Percentiles rank a stretch among this genome's conserved stretches.
Evolutionary conservation across 495 filamentous ascomycete species (phyloP).

Genomic region (Parachaetomium inaequale): DNA sequence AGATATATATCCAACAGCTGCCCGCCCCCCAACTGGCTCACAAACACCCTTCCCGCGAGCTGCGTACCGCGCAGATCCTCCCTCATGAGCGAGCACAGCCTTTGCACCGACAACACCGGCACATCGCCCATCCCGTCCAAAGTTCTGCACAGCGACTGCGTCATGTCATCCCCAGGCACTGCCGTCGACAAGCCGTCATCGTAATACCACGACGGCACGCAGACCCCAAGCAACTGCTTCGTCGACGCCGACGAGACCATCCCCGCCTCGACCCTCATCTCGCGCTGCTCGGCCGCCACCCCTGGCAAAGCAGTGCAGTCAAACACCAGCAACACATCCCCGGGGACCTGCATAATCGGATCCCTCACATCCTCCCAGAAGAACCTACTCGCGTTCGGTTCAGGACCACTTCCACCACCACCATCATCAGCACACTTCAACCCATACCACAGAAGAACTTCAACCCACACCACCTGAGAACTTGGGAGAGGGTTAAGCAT

Average conservation of each 20-base stretch:
- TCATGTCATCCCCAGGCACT: slow-evolving; percentile 12
- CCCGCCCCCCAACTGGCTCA: slow-evolving; percentile 29
- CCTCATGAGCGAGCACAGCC: slow-evolving; percentile 27
- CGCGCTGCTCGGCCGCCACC: background rate
- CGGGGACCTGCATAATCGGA: slow-evolving; percentile 23
- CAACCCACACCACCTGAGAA: background rate
- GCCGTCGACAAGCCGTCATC: background rate
- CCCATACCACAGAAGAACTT: background rate
- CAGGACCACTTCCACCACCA: background rate
- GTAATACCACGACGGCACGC: slow-evolving; percentile 6
- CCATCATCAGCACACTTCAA: background rate
- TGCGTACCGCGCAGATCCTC: slow-evolving; percentile 20
- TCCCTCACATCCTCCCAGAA: slow-evolving; percentile 34
- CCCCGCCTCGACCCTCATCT: slow-evolving; percentile 21
- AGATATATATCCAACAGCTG: slow-evolving; percentile 29
- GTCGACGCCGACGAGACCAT: slow-evolving; percentile 17
- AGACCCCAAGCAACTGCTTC: slow-evolving; percentile 30
- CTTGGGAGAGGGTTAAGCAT: background rate
- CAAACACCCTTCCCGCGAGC: slow-evolving; percentile 22
- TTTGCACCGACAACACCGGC: slow-evolving; percentile 23
- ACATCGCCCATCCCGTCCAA: slow-evolving; percentile 16
- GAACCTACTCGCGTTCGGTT: slow-evolving; percentile 13
- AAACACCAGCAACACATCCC: slow-evolving; percentile 28
- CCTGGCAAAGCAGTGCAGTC: slow-evolving; percentile 24
- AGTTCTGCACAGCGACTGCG: slow-evolving; percentile 18